Evolutionary conservation across 139 green algal genomes (phyloP).

Genomic region (Chlorella sp.): DNA sequence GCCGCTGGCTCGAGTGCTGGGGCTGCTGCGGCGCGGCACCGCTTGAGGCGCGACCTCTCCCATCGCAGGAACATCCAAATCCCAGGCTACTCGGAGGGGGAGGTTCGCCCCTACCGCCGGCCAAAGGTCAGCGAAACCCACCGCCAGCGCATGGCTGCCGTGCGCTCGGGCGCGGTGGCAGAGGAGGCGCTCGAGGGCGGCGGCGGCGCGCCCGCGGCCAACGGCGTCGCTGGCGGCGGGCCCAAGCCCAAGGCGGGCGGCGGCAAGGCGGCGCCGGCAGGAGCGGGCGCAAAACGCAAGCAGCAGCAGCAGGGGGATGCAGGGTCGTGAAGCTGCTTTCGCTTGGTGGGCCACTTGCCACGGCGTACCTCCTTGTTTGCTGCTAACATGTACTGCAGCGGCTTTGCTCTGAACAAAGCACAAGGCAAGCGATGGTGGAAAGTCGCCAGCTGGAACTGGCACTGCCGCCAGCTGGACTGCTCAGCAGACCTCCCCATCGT

Average conservation of each 20-base stretch:
- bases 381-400: too few species aligned
- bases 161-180: slow-evolving; percentile 35
- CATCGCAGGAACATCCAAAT: slow-evolving; percentile 47
- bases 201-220: not conserved
- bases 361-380: too few species aligned
- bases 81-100: slow-evolving; percentile 45
- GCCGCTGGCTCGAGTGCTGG: not conserved
- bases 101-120: slow-evolving; percentile 44
- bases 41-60: not conserved
- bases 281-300: not conserved
- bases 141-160: slow-evolving; percentile 35
- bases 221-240: not conserved
- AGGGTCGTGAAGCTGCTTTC: too few species aligned
- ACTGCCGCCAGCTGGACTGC: too few species aligned
- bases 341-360: too few species aligned
- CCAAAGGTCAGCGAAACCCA: slow-evolving; percentile 44
- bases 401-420: too few species aligned
- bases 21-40: not conserved
- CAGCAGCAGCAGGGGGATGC: too few species aligned
- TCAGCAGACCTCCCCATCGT: too few species aligned
- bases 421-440: too few species aligned
- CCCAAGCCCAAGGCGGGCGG: not conserved
- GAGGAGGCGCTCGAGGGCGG: not conserved
- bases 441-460: too few species aligned
- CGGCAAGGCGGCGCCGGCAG: not conserved